phyloP scores from a whole-genome alignment of 306 rosid species.

The Trifolium fragiferum region DNA sequence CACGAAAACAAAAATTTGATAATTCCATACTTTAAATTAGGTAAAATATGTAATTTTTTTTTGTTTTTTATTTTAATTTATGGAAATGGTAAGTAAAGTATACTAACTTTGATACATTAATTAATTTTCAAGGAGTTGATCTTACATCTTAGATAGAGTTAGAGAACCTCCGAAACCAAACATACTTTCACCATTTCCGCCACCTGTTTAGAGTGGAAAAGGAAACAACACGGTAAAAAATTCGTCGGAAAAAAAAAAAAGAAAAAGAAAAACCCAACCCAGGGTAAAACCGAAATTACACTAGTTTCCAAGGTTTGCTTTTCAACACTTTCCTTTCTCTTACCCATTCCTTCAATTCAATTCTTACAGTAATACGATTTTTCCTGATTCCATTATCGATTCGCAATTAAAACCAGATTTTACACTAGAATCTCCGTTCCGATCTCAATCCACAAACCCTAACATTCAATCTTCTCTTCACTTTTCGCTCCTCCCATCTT shows the following conservation, averaged over 20 bases:
- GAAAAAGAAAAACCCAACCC: neutral
- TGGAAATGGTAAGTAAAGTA: too few relatives aligned
- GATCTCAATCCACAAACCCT: conserved; percentile 66
- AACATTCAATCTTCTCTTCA: conserved; percentile 24
- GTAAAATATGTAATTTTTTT: too few relatives aligned
- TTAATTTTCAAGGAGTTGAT: neutral
- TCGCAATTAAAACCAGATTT: conserved; percentile 23
- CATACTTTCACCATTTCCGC: neutral
- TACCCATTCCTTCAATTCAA: conserved; percentile 40
- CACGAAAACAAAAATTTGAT: too few relatives aligned
- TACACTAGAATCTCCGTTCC: conserved; percentile 36
- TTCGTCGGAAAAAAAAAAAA: too few relatives aligned
- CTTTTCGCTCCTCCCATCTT: conserved; percentile 41
- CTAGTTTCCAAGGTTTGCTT: conserved; percentile 27
- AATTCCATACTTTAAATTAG: too few relatives aligned
- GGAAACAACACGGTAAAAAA: conserved; percentile 1
- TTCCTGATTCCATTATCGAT: conserved; percentile 27
- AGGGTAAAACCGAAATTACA: conserved; percentile 38
- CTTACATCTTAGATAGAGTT: neutral
- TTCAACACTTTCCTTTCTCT: conserved; percentile 41
- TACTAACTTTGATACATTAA: neutral
- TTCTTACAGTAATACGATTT: conserved; percentile 9
- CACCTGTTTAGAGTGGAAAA: neutral
- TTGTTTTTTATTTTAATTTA: too few relatives aligned
- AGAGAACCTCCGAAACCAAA: neutral